Percentiles rank a stretch among this genome's conserved stretches.
Conservation (phyloP, 2,329 filamentous ascomycete species). For the Phaeoacremonium minimum region DNA sequence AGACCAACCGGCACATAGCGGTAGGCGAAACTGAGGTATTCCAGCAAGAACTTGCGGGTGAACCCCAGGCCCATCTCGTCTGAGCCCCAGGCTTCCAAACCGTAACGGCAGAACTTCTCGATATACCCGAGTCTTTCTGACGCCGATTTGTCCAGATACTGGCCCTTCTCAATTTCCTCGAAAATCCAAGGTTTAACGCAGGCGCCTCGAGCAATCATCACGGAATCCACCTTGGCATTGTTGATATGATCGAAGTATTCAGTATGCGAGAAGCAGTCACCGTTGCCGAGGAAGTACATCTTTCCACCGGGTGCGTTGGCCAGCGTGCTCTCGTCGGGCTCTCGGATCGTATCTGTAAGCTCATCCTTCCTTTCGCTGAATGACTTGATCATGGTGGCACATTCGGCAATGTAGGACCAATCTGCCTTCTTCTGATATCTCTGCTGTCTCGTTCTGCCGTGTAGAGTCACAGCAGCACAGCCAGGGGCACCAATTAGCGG, state of each 20-base stretch:
- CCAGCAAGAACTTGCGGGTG: slow-evolving; percentile 86
- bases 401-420: slow-evolving; percentile 92
- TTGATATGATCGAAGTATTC: slow-evolving; percentile 80
- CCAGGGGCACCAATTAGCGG: slow-evolving; percentile 71
- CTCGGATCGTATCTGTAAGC: slow-evolving; percentile 70
- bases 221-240: slow-evolving; percentile 78
- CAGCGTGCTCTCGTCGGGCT: slow-evolving; percentile 71
- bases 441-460: slow-evolving; percentile 90
- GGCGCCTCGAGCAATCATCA: slow-evolving; percentile 95
- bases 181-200: slow-evolving; percentile 98
- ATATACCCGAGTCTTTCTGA: slow-evolving; percentile 80
- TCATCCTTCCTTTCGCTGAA: slow-evolving; percentile 67
- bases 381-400: slow-evolving; percentile 75
- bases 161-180: slow-evolving; percentile 86
- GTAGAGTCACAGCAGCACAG: slow-evolving; percentile 91
- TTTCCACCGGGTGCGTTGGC: slow-evolving; percentile 61
- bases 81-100: slow-evolving; percentile 90
- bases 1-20: slow-evolving; percentile 89
- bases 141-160: slow-evolving; percentile 94
- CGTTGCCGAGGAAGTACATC: slow-evolving; percentile 92
- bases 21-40: slow-evolving; percentile 92
- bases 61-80: slow-evolving; percentile 92
- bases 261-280: slow-evolving; percentile 88
- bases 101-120: slow-evolving; percentile 86
- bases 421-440: slow-evolving; percentile 90